Evolutionary conservation across 352 stramenopile genomes (phyloP).

Genomic region (Globisporangium yorkense): DNA sequence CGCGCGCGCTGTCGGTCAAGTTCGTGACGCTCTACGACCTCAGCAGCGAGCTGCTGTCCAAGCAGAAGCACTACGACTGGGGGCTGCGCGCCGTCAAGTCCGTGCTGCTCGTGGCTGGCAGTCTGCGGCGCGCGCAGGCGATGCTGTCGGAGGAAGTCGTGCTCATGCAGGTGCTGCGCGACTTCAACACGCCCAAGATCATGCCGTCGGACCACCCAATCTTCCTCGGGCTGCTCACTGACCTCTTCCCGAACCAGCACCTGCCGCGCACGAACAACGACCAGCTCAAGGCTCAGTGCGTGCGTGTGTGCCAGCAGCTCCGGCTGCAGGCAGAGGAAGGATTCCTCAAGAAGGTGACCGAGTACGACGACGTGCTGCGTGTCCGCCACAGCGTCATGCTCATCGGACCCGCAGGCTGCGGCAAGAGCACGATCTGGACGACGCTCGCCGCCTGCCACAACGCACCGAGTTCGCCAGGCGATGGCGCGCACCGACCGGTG

Average conservation of each 20-base stretch:
- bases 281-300: conserved; percentile 32
- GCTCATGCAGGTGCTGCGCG: conserved; percentile 93
- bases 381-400: conserved; percentile 96
- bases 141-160: conserved; percentile 86
- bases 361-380: conserved; percentile 93
- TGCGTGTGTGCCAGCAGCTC: conserved; percentile 46
- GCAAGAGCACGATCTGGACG: conserved; percentile 95
- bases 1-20: conserved; percentile 74
- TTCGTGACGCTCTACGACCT: conserved; percentile 90
- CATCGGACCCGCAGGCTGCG: conserved; percentile 91
- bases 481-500: conserved; percentile 76
- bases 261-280: conserved; percentile 39
- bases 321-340: conserved; percentile 92
- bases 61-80: conserved; percentile 94
- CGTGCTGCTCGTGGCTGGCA: conserved; percentile 93
- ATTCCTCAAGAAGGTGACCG: conserved; percentile 94
- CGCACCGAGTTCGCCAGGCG: conserved; percentile 14
- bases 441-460: conserved; percentile 88
- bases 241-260: conserved; percentile 86
- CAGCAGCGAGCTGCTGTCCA: conserved; percentile 80
- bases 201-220: conserved; percentile 90
- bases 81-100: conserved; percentile 94
- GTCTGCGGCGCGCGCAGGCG: conserved; percentile 85
- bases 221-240: conserved; percentile 91
- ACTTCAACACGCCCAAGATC: conserved; percentile 96